Conservation (phyloP, 768 basidiomycete genomes). For the button mushroom (Agaricus bisporus) region DNA sequence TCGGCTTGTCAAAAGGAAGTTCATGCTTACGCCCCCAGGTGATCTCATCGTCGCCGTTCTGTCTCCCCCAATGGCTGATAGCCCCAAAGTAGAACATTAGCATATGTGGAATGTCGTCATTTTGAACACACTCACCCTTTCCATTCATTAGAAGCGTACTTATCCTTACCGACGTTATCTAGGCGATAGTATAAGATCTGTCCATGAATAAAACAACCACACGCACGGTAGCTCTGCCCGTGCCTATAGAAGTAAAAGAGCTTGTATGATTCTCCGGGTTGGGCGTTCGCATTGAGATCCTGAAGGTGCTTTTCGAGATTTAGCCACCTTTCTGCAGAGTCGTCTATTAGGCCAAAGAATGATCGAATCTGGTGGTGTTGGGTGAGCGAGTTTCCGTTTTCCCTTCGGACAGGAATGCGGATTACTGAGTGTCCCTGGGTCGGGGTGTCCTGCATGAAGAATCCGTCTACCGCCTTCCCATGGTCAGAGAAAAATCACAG, state of each 20-base stretch:
- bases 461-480: neutral
- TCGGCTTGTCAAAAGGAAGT: neutral
- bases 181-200: neutral
- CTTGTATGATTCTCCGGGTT: constrained; percentile 43
- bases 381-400: neutral
- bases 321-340: constrained; percentile 42
- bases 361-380: constrained; percentile 37
- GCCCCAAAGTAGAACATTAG: neutral
- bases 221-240: constrained; percentile 68
- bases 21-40: constrained; percentile 65
- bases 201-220: neutral
- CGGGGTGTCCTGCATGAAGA: neutral
- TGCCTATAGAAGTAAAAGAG: constrained; percentile 64
- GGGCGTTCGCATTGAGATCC: constrained; percentile 38
- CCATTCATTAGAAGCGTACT: constrained; percentile 59
- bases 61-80: constrained; percentile 55
- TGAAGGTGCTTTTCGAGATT: constrained; percentile 35
- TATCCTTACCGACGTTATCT: constrained; percentile 64
- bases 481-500: neutral
- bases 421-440: neutral
- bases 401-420: too few relatives aligned
- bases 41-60: constrained; percentile 59
- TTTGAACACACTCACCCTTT: constrained; percentile 36
- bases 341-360: constrained; percentile 54
- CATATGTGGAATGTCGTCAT: neutral